Percentiles rank a stretch among this genome's conserved stretches.
Conservation (phyloP, 1,284 basidiomycete genomes). For the Fomitopsis pinicola region DNA sequence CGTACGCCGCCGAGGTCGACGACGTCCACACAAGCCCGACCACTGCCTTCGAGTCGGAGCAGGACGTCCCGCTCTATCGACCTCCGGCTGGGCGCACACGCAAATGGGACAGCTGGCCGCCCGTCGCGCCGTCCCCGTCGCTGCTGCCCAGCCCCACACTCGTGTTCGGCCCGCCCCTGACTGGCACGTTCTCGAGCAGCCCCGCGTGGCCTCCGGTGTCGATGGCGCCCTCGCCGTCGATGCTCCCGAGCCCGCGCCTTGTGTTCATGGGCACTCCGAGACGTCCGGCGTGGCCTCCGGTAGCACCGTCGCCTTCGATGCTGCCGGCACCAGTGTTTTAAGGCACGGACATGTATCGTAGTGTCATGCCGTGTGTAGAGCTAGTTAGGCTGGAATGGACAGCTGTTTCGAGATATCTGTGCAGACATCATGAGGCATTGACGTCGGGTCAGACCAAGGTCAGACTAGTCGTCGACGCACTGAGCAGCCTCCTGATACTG, state of each 20-base stretch:
- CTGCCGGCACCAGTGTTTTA: background rate
- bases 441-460: too few relatives aligned
- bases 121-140: background rate
- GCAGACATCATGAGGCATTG: too few relatives aligned
- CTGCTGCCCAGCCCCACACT: background rate
- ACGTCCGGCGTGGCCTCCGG: background rate
- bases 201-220: conserved; percentile 1
- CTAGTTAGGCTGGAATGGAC: too few relatives aligned
- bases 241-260: background rate
- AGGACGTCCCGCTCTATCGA: background rate
- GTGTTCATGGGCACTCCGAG: background rate
- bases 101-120: background rate
- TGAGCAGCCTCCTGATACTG: too few relatives aligned
- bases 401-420: too few relatives aligned
- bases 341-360: too few relatives aligned
- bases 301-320: conserved; percentile 1
- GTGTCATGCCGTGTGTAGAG: too few relatives aligned
- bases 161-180: background rate
- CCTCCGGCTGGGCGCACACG: background rate
- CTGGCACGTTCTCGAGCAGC: background rate
- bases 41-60: background rate
- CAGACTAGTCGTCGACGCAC: too few relatives aligned
- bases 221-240: background rate
- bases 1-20: background rate
- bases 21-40: background rate